Conservation (phyloP, 305 asterid species). For the Lippia alba region DNA sequence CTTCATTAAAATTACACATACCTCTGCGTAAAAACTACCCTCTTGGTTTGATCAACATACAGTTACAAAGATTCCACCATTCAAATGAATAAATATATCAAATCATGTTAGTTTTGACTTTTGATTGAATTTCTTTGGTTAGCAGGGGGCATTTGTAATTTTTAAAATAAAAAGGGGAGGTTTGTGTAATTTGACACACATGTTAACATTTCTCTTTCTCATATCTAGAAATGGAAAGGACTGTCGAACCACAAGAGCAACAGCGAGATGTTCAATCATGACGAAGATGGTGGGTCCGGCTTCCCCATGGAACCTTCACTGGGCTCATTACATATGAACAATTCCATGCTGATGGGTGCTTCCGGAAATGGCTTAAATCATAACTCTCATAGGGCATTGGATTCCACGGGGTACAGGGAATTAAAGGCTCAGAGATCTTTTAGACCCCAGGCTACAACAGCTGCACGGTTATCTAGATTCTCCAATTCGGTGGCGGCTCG, state of each 20-base stretch:
- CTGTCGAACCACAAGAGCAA: constrained; percentile 58
- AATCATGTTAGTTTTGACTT: not conserved
- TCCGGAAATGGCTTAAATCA: constrained; percentile 39
- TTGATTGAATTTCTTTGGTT: no score
- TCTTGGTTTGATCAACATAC: not conserved
- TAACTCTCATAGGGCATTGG: constrained; percentile 32
- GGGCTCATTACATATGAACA: constrained; percentile 42
- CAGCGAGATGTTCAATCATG: constrained; percentile 64
- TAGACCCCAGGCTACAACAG: constrained; percentile 53
- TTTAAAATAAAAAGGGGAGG: not conserved
- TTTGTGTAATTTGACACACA: not conserved
- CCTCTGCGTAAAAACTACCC: not conserved
- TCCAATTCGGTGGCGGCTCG: constrained; percentile 58
- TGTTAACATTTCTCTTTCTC: constrained; percentile 1
- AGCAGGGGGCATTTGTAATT: not conserved
- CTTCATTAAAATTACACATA: not conserved
- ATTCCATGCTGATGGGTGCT: constrained; percentile 42
- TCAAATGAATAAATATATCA: not conserved
- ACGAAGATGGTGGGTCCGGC: constrained; percentile 54
- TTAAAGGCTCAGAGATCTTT: constrained; percentile 46
- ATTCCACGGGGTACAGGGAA: constrained; percentile 44
- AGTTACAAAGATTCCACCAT: not conserved
- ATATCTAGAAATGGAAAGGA: constrained; percentile 56
- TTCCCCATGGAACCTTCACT: constrained; percentile 55
- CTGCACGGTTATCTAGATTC: constrained; percentile 60